Base-by-base conservation (phyloP, 139 green algal species). In the Eudorina sp. region DNA sequence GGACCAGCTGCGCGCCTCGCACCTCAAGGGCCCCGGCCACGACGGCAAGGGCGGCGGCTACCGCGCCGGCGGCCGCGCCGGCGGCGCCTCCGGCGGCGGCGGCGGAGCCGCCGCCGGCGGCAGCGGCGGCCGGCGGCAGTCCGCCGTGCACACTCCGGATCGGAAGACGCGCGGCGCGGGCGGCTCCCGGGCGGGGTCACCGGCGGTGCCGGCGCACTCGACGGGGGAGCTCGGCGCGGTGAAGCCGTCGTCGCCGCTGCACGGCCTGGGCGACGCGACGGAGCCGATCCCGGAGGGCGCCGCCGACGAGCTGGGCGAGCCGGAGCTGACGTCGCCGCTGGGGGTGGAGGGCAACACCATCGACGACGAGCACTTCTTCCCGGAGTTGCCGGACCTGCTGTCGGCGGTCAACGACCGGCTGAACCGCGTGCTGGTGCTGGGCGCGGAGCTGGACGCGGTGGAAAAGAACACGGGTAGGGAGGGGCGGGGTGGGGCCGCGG, bases 301-400 rank as follows among this genome's bases (percentile, higher is more conserved):
- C 27, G 79, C 14, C 3, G 85, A 55, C 29, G 72, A 86, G 41
- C 18, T 75, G 55, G 31, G 83, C 2, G 78, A 74, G 3, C 23
- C 36, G 25, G 86, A 76, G 34, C 36, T 81, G 13, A 38, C 46
- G 0, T 43, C 60, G 21, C 75, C 75, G 2, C 34, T 85, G 51
- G 58, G 48, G 11, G 43, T 16, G n/a, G 84, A 72, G 53, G 85
- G 73, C 53, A 95, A 94, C 90, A 94, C 89, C 29, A 95, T 96
- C 68, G 86, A 95, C 43, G 93, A 96, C 78, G 91, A 91, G 23
- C 70, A 91, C 23, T 96, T 96, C 84, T 97, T 97, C 88, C 93
- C 94, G 0, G 90, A 93, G 46, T 89, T 97, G 69, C 89, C 89
- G 3, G 55, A 88, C 9, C 58, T 95, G 85, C 79, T 95, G n/a